Evolutionary conservation across 805 yeast genomes (phyloP).

Genomic region (Yamadazyma insecticola): DNA sequence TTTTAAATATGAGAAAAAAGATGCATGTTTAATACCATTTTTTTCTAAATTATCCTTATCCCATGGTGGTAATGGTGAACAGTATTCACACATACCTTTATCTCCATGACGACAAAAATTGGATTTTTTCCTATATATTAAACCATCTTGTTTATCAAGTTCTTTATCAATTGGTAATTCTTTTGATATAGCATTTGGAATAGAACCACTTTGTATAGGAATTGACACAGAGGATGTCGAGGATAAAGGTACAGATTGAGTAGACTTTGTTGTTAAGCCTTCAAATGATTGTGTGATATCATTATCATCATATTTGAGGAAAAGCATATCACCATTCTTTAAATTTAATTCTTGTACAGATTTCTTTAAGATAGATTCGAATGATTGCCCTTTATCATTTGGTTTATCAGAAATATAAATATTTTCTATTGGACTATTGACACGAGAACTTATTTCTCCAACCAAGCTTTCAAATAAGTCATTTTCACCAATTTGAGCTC

Average conservation of each 20-base stretch:
- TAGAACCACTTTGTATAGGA: slow-evolving; percentile 2
- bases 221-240: slow-evolving; percentile 2
- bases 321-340: slow-evolving; percentile 59
- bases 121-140: slow-evolving; percentile 60
- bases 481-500: slow-evolving; percentile 49
- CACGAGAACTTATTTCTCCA: slow-evolving; percentile 29
- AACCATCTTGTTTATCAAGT: slow-evolving; percentile 65
- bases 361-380: slow-evolving; percentile 29
- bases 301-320: slow-evolving; percentile 32
- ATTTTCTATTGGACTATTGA: slow-evolving; percentile 15
- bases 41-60: slow-evolving; percentile 72
- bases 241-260: slow-evolving; percentile 1
- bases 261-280: background rate
- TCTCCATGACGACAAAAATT: slow-evolving; percentile 79
- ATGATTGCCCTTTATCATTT: slow-evolving; percentile 37
- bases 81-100: slow-evolving; percentile 97
- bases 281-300: slow-evolving; percentile 9
- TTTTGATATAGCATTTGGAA: slow-evolving; percentile 18
- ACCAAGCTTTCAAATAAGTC: slow-evolving; percentile 43
- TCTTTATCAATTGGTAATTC: slow-evolving; percentile 66
- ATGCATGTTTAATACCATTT: slow-evolving; percentile 78
- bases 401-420: slow-evolving; percentile 44
- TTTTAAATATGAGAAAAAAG: slow-evolving; percentile 79
- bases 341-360: slow-evolving; percentile 43
- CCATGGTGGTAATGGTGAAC: slow-evolving; percentile 95